phyloP scores from a whole-genome alignment of 2,329 filamentous ascomycete genomes.

The Penicillium capsulatum region DNA sequence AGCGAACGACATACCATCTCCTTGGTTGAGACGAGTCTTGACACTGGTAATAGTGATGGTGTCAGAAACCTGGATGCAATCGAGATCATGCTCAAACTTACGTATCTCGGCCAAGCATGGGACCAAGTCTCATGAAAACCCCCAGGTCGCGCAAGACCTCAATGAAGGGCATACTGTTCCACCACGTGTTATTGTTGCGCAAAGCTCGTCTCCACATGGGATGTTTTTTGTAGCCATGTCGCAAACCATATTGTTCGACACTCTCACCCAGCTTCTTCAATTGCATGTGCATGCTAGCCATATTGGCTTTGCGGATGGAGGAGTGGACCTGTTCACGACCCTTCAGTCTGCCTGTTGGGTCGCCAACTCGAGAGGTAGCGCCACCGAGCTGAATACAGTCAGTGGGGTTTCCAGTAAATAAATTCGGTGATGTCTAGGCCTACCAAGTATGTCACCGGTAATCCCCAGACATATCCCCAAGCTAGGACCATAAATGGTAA shows the following conservation, averaged over 20 bases:
- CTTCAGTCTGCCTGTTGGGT: slow-evolving; percentile 44
- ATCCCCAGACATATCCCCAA: slow-evolving; percentile 49
- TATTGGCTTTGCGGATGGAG: slow-evolving; percentile 43
- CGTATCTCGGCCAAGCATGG: slow-evolving; percentile 87
- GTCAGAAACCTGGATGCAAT: slow-evolving; percentile 3
- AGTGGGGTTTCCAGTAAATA: slow-evolving; percentile 7
- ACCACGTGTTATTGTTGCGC: slow-evolving; percentile 81
- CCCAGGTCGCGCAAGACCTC: slow-evolving; percentile 75
- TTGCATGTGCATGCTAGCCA: slow-evolving; percentile 48
- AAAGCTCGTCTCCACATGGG: slow-evolving; percentile 65
- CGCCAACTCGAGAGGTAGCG: slow-evolving; percentile 45
- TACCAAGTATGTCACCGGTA: slow-evolving; percentile 45
- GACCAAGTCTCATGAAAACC: slow-evolving; percentile 68
- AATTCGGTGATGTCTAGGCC: slow-evolving; percentile 13
- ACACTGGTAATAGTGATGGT: slow-evolving; percentile 54
- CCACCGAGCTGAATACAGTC: slow-evolving; percentile 42
- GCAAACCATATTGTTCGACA: slow-evolving; percentile 61
- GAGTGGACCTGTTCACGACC: slow-evolving; percentile 37
- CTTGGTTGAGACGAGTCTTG: slow-evolving; percentile 75
- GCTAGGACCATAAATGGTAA: slow-evolving; percentile 49
- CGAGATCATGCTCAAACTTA: slow-evolving; percentile 47
- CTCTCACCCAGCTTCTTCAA: slow-evolving; percentile 66
- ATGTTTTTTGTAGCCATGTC: slow-evolving; percentile 60
- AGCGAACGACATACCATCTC: slow-evolving; percentile 88
- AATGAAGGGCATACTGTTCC: slow-evolving; percentile 65